These are phyloP conservation scores for Eucalyptus curtisii DNA, from an alignment of 345 rosid species.

Conservation along the genomic window DNA sequence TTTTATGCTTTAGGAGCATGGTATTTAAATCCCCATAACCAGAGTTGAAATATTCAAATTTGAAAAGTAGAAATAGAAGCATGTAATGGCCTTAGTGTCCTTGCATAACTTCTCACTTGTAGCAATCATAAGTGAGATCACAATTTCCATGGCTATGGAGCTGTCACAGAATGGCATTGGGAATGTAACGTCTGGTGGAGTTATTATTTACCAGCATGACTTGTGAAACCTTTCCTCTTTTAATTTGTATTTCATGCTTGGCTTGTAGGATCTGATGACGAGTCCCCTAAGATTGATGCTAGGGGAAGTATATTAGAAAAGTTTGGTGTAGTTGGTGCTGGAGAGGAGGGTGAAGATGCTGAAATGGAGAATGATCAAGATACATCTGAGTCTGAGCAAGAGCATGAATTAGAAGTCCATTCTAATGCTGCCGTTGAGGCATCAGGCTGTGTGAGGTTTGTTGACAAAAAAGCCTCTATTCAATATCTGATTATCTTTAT, in stretches of 20 bases:
- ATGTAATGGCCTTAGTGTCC: no score
- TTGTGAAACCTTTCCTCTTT: neutral
- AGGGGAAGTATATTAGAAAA: neutral
- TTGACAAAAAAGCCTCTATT: neutral
- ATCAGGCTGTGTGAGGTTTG: neutral
- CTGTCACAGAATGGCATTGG: neutral
- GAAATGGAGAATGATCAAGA: neutral
- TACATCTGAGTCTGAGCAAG: neutral
- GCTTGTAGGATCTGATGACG: conserved; percentile 16
- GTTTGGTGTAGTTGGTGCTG: neutral
- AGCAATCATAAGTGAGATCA: neutral
- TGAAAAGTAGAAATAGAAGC: neutral
- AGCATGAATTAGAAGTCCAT: neutral
- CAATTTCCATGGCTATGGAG: neutral
- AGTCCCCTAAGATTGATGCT: neutral
- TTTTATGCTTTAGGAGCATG: neutral
- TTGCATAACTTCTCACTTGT: neutral
- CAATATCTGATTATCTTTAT: neutral
- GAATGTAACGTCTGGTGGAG: neutral
- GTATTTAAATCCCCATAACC: neutral
- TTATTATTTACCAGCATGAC: neutral
- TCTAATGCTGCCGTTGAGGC: neutral
- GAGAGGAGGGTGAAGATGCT: neutral
- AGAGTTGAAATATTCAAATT: neutral
- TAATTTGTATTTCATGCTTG: neutral